These are phyloP conservation scores for Lasiodiplodia sp. DNA, from an alignment of 2,329 filamentous ascomycete genomes.

Conservation along the genomic window DNA sequence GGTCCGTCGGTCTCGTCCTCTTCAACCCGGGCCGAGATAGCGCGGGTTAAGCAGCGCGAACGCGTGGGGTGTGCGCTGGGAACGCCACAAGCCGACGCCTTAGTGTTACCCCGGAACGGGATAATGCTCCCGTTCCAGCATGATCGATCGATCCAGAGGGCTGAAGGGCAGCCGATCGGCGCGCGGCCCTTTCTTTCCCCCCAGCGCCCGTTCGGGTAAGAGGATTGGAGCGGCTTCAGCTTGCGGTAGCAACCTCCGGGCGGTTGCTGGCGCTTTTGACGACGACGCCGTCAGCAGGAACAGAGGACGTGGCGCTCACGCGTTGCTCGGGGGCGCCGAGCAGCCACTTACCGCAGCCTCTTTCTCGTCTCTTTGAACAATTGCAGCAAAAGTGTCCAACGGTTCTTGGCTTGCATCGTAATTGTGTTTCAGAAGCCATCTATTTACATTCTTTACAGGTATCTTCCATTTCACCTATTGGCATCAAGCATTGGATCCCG, in stretches of 20 bases:
- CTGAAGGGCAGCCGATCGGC: slow-evolving; percentile 7
- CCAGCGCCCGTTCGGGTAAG: background rate
- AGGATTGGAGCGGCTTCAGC: background rate
- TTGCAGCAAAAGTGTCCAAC: background rate
- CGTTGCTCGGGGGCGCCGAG: slow-evolving; percentile 10
- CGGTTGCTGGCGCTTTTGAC: background rate
- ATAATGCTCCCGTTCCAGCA: slow-evolving; percentile 10
- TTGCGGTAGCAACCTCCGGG: background rate
- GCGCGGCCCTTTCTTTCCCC: background rate
- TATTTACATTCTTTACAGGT: background rate
- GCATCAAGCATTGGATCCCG: background rate
- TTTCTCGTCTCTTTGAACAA: background rate
- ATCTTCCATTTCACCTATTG: background rate
- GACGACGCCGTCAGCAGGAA: background rate
- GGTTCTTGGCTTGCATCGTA: background rate
- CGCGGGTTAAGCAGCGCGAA: background rate
- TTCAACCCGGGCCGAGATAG: background rate
- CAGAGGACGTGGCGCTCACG: slow-evolving; percentile 2
- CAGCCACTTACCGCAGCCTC: slow-evolving; percentile 15
- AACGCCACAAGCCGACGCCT: background rate
- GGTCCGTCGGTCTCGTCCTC: background rate
- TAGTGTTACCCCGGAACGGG: slow-evolving; percentile 1
- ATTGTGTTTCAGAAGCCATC: no score
- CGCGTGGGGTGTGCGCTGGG: background rate
- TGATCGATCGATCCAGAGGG: slow-evolving; percentile 16